These are phyloP conservation scores for Aspergillus ellipticus DNA, from an alignment of 495 filamentous ascomycete species.

Conservation along the genomic window DNA sequence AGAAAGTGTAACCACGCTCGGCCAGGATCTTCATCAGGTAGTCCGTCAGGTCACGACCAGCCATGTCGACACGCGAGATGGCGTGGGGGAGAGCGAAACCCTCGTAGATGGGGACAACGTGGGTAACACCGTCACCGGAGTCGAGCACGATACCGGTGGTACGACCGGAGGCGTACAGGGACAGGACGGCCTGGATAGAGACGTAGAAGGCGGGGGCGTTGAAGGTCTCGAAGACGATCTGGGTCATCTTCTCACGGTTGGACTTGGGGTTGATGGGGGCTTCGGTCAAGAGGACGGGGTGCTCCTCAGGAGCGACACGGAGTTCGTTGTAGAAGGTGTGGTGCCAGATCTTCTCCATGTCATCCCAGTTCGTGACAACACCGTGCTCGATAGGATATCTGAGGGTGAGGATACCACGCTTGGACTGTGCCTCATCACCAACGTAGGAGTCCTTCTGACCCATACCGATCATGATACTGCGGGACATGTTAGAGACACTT, in stretches of 20 bases:
- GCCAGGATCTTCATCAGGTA: slow-evolving; percentile 99
- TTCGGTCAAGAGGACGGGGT: slow-evolving; percentile 98
- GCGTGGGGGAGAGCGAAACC: slow-evolving; percentile 99
- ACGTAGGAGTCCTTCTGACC: slow-evolving; percentile 99
- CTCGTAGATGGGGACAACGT: slow-evolving; percentile 99
- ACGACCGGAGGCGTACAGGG: slow-evolving; percentile 99
- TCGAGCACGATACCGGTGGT: slow-evolving; percentile 99
- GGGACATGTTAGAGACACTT: slow-evolving; percentile 8
- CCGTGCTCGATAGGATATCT: slow-evolving; percentile 99
- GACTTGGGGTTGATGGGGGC: slow-evolving; percentile 99
- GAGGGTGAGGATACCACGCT: slow-evolving; percentile 99
- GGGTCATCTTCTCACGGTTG: slow-evolving; percentile 99
- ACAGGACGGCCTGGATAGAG: slow-evolving; percentile 99
- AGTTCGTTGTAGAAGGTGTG: slow-evolving; percentile 99
- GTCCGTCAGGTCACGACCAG: slow-evolving; percentile 98
- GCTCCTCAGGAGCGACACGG: slow-evolving; percentile 99
- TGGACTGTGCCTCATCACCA: slow-evolving; percentile 98
- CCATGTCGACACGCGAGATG: slow-evolving; percentile 99
- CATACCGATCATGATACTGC: slow-evolving; percentile 99
- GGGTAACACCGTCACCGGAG: slow-evolving; percentile 99
- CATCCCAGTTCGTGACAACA: slow-evolving; percentile 99
- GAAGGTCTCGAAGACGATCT: slow-evolving; percentile 99
- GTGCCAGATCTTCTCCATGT: slow-evolving; percentile 99
- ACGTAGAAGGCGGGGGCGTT: slow-evolving; percentile 99
- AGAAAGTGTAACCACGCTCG: slow-evolving; percentile 99